Conservation (phyloP, 768 basidiomycete species). For the Tylopilus vinaceipallidus region DNA sequence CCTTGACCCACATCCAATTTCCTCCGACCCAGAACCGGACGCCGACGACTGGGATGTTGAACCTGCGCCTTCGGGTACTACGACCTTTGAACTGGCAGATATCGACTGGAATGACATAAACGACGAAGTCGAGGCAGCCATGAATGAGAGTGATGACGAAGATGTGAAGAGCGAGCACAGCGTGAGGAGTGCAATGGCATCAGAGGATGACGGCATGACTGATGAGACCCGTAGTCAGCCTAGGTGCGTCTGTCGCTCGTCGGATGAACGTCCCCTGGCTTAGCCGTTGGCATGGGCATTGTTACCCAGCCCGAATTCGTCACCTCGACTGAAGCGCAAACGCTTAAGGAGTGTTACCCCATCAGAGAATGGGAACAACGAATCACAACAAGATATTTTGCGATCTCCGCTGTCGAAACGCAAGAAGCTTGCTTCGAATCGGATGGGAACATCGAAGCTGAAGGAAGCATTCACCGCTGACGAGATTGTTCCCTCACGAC, state of each 20-base stretch:
- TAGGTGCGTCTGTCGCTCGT: constrained; percentile 35
- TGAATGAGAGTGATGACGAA: constrained; percentile 69
- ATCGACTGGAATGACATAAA: constrained; percentile 84
- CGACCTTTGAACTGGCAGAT: constrained; percentile 49
- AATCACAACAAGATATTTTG: constrained; percentile 40
- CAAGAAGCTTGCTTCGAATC: constrained; percentile 68
- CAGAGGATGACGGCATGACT: constrained; percentile 49
- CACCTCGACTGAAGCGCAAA: constrained; percentile 57
- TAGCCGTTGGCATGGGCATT: constrained; percentile 4
- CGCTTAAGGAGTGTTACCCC: constrained; percentile 72
- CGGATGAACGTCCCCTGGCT: constrained; percentile 20
- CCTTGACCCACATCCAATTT: constrained; percentile 50
- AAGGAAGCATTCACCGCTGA: constrained; percentile 65
- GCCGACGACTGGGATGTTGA: constrained; percentile 66
- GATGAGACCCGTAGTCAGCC: constrained; percentile 48
- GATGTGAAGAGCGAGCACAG: constrained; percentile 38
- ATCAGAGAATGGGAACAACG: constrained; percentile 49
- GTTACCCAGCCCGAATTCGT: constrained; percentile 39
- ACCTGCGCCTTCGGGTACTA: constrained; percentile 31
- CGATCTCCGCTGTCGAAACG: constrained; percentile 78
- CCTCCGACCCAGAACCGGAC: constrained; percentile 66
- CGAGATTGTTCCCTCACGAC: constrained; percentile 36
- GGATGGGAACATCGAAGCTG: constrained; percentile 62
- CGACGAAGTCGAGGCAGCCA: constrained; percentile 82
- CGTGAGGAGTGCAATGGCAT: constrained; percentile 41